Evolutionary conservation across 2,329 filamentous ascomycete genomes (phyloP).

Genomic region (Beauveria sp.): DNA sequence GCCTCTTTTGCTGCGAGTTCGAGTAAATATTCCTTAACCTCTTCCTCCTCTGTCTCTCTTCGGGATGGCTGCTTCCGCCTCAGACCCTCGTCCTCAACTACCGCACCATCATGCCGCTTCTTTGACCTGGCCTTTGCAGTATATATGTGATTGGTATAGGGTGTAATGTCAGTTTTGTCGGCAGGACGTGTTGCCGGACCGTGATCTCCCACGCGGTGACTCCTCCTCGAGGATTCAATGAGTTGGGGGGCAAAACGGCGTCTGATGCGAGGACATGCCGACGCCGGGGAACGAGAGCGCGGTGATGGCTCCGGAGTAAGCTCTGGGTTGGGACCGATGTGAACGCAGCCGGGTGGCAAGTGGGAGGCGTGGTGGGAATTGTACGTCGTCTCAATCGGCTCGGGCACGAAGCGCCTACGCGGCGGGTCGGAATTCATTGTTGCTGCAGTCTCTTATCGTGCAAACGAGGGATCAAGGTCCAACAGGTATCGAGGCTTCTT

Average conservation of each 20-base stretch:
- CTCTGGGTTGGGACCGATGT: slow-evolving; percentile 46
- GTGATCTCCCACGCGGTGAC: slow-evolving; percentile 57
- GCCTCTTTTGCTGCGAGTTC: slow-evolving; percentile 73
- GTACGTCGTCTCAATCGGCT: slow-evolving; percentile 65
- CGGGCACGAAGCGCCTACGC: slow-evolving; percentile 55
- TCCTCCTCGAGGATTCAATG: slow-evolving; percentile 70
- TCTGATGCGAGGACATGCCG: slow-evolving; percentile 3
- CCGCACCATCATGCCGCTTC: slow-evolving; percentile 27
- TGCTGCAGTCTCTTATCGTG: background rate
- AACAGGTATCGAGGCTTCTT: background rate
- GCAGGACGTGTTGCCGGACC: slow-evolving; percentile 54
- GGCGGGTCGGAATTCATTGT: slow-evolving; percentile 27
- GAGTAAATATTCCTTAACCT: slow-evolving; percentile 68
- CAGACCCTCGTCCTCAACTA: slow-evolving; percentile 12
- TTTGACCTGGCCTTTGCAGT: slow-evolving; percentile 33
- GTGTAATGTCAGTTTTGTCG: slow-evolving; percentile 66
- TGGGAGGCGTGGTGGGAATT: slow-evolving; percentile 41
- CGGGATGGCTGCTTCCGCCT: slow-evolving; percentile 35
- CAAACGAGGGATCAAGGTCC: background rate
- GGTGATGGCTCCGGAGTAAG: slow-evolving; percentile 47
- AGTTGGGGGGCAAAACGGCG: slow-evolving; percentile 67
- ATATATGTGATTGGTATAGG: slow-evolving; percentile 55
- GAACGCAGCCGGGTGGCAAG: slow-evolving; percentile 10
- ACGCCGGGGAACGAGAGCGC: slow-evolving; percentile 34
- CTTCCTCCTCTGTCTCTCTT: slow-evolving; percentile 67